Percentiles rank a stretch among this genome's conserved stretches.
These are phyloP conservation scores for Liriodendron chinense DNA, from an alignment of 164 flowering plant genomes.

Conservation along the genomic window DNA sequence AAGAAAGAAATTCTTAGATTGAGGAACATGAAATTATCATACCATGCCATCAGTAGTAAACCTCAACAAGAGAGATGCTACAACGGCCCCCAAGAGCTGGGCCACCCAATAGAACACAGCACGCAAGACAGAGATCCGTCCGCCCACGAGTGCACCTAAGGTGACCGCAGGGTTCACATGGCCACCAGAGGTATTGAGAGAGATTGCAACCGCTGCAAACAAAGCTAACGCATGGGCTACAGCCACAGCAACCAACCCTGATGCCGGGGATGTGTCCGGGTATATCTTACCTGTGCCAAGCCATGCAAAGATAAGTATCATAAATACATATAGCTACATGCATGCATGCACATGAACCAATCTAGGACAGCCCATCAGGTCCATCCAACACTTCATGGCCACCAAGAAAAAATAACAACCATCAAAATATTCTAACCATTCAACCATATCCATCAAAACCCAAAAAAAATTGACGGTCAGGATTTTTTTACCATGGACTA, in stretches of 20 bases:
- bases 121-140: slow-evolving; percentile 57
- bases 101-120: slow-evolving; percentile 71
- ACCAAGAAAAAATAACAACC: neutral
- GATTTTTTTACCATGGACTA: neutral
- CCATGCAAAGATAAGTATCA: neutral
- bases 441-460: neutral
- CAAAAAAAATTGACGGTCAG: neutral
- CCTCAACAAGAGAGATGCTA: slow-evolving; percentile 53
- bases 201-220: slow-evolving; percentile 55
- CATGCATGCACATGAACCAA: neutral
- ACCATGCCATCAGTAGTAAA: slow-evolving; percentile 65
- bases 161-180: slow-evolving; percentile 79
- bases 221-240: slow-evolving; percentile 59
- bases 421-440: neutral
- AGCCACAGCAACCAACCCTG: slow-evolving; percentile 25
- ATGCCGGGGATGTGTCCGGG: slow-evolving; percentile 7
- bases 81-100: slow-evolving; percentile 62
- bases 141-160: slow-evolving; percentile 70
- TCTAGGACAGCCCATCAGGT: neutral
- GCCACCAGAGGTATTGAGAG: slow-evolving; percentile 67
- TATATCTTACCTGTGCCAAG: slow-evolving; percentile 14
- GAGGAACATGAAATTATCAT: neutral
- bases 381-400: neutral
- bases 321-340: neutral
- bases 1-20: neutral